Base-by-base conservation (phyloP, 192 early-diverging fungal genomes). In the Rhizophagus sp. region DNA sequence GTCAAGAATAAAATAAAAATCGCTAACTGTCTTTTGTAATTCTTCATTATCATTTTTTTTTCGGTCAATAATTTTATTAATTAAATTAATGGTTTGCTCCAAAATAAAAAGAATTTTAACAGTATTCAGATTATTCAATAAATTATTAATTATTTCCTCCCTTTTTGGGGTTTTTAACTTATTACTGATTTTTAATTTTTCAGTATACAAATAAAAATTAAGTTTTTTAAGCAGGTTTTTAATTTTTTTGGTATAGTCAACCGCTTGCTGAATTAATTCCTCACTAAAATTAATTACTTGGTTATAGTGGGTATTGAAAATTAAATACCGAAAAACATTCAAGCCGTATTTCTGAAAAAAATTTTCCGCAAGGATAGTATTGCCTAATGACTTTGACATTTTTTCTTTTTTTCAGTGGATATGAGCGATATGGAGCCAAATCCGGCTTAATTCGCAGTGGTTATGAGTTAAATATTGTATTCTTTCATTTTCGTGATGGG, bases 201-300 rank as follows among this genome's bases (percentile, higher is more conserved):
- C 64, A 1, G 3, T 19, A 66, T 66, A 66, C 30, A 66, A 66
- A 19, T 66, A 66, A 66, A 66, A 66, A 2, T 66, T 66, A 9
- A 66, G 19, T 66, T 66, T 66, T 66, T 66, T 66, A 1, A 66
- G 64, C 19, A 66, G 2, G 19, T 66, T 66, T 66, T 22, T 66
- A 1, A 66, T 66, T 66, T 66, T 66, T 66, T 66, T 9, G 30
- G 19, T 10, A 19, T 66, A 66, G 19, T 66, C 64, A 0, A 66
- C 19, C 3, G 64, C 64, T 66, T 66, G 64, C 19, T 22, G 64
- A 66, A 66, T 66, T 22, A 66, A 66, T 66, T 66, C 64, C 19
- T 66, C 19, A 66, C 64, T 66, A 22, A 66, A 19, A 22, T 66
- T 66, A 66, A 66, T 66, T 66, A 66, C 64, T 66, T 66, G 64